Conservation (phyloP, 108 stramenopile genomes). For the Nannochloropsis gaditana region DNA sequence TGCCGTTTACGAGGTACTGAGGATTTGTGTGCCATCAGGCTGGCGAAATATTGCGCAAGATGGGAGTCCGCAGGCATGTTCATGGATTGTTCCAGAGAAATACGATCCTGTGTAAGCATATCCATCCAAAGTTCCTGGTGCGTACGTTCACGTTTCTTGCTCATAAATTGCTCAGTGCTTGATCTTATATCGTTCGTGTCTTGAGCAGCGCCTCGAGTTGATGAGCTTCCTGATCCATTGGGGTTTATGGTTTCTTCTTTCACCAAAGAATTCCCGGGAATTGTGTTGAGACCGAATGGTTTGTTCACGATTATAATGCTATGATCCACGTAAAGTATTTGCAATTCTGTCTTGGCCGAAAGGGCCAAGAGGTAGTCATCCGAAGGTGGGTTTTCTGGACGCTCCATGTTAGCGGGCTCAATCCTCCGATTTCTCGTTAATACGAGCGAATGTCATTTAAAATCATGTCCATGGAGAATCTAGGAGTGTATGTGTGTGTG, state of each 20-base stretch:
- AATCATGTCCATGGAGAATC: no score
- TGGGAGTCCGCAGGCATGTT: not conserved
- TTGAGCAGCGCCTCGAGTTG: not conserved
- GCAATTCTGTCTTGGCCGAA: not conserved
- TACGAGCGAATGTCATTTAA: no score
- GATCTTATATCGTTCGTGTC: not conserved
- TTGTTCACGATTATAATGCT: not conserved
- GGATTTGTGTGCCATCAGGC: constrained; percentile 1
- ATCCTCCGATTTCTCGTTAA: no score
- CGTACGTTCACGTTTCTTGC: not conserved
- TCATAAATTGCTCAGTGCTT: not conserved
- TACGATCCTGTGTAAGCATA: not conserved
- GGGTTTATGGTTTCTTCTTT: not conserved
- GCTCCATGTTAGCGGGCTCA: no score
- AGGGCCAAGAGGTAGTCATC: not conserved
- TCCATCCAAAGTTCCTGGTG: not conserved
- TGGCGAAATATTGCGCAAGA: not conserved
- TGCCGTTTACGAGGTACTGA: not conserved
- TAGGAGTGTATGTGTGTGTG: no score
- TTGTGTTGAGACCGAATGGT: not conserved
- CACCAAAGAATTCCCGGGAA: constrained; percentile 5
- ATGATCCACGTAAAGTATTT: not conserved
- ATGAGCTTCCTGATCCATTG: not conserved
- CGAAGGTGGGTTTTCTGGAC: no score
- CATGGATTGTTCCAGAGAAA: not conserved